Evolutionary conservation across 129 eudicot species (phyloP).

Genomic region (Oenanthe sinensis): DNA sequence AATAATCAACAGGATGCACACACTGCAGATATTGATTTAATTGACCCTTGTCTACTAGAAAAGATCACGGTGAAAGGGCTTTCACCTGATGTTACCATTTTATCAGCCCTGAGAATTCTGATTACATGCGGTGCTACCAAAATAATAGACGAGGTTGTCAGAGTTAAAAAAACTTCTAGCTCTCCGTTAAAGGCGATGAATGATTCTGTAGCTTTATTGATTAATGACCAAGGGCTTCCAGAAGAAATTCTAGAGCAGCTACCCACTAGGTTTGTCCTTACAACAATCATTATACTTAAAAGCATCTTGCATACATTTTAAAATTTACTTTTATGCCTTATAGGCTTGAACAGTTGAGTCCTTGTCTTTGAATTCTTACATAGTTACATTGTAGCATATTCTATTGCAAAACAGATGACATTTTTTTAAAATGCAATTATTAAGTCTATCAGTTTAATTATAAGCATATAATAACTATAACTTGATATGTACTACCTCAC

Average conservation of each 20-base stretch:
- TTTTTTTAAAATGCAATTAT: not conserved
- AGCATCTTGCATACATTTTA: not conserved
- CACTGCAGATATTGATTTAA: slow-evolving; percentile 18
- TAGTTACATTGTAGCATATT: not conserved
- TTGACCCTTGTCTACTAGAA: slow-evolving; percentile 23
- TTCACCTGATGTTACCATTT: slow-evolving; percentile 23
- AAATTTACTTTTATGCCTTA: not conserved
- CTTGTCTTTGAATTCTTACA: not conserved
- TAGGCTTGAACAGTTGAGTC: not conserved
- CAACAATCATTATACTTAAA: not conserved
- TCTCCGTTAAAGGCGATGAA: slow-evolving; percentile 66
- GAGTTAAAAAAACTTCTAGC: slow-evolving; percentile 46
- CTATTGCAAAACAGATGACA: not conserved
- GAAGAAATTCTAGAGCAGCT: slow-evolving; percentile 56
- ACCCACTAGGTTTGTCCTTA: slow-evolving; percentile 54
- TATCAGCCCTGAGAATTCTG: slow-evolving; percentile 45
- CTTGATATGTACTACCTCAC: not conserved
- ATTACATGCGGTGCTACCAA: slow-evolving; percentile 43
- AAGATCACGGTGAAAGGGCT: slow-evolving; percentile 2
- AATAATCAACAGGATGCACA: slow-evolving; percentile 18
- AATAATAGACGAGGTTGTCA: slow-evolving; percentile 53
- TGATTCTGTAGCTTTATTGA: slow-evolving; percentile 56
- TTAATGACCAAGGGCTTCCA: slow-evolving; percentile 40
- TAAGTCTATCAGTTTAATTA: not conserved
- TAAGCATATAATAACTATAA: not conserved